phyloP scores from a whole-genome alignment of 371 early-diverging fungal genomes.

The Apophysomyces elegans region DNA sequence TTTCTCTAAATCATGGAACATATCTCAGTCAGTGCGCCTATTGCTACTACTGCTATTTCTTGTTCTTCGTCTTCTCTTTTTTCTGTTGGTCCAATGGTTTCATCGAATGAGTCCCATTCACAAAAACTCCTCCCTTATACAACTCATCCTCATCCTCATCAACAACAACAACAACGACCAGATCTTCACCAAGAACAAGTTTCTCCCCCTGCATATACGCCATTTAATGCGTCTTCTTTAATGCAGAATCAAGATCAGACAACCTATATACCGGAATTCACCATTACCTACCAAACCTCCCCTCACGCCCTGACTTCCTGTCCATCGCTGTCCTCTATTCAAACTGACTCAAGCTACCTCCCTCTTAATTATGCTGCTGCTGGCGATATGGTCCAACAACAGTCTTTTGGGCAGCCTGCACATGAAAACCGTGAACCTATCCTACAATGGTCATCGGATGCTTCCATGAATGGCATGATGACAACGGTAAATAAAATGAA shows the following conservation, averaged over 20 bases:
- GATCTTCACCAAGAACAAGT: no score
- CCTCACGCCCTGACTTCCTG: not conserved
- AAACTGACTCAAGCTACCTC: not conserved
- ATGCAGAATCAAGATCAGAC: not conserved
- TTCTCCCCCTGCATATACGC: no score
- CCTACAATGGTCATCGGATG: not conserved
- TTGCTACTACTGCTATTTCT: no score
- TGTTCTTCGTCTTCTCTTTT: no score
- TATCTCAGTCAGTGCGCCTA: no score
- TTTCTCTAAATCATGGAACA: no score
- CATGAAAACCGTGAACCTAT: not conserved
- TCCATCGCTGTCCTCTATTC: not conserved
- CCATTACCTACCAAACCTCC: not conserved
- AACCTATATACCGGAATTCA: not conserved
- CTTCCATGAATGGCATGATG: not conserved
- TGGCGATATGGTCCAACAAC: not conserved
- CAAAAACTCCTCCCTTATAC: no score
- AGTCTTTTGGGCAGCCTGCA: not conserved
- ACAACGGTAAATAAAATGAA: not conserved
- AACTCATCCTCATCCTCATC: no score
- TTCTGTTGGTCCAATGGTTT: no score
- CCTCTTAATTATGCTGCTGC: not conserved
- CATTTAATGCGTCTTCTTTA: no score
- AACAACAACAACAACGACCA: no score
- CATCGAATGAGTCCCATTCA: no score